phyloP scores from a whole-genome alignment of 2,329 filamentous ascomycete genomes.

The Ceratocystis eucalypticola region DNA sequence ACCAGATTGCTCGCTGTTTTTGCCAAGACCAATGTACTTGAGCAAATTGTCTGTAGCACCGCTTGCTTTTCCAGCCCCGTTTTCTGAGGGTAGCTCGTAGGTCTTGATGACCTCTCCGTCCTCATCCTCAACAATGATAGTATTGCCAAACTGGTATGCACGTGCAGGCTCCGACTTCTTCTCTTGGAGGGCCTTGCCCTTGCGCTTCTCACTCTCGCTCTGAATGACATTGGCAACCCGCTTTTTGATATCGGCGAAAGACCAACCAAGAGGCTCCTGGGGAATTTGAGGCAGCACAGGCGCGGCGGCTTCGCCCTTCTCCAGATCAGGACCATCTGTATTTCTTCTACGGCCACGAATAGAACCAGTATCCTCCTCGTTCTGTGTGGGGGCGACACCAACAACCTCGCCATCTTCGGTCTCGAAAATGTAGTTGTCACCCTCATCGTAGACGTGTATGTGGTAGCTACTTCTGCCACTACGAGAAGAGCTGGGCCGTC shows the following conservation, averaged over 20 bases:
- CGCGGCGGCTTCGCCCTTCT: constrained; percentile 20
- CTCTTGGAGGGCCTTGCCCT: constrained; percentile 41
- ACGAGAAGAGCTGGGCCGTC: constrained; percentile 22
- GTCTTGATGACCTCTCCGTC: constrained; percentile 78
- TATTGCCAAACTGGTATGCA: constrained; percentile 76
- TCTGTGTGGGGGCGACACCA: constrained; percentile 40
- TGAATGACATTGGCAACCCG: constrained; percentile 40
- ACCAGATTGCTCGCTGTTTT: constrained; percentile 20
- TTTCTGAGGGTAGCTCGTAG: constrained; percentile 55
- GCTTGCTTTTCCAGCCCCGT: constrained; percentile 21
- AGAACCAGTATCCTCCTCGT: constrained; percentile 23
- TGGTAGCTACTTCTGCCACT: constrained; percentile 21
- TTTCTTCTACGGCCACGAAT: neutral
- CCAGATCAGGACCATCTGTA: constrained; percentile 19
- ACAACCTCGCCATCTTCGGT: constrained; percentile 79
- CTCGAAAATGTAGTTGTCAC: constrained; percentile 65
- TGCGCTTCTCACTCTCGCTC: constrained; percentile 49
- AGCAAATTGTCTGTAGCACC: constrained; percentile 29
- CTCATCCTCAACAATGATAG: constrained; percentile 77
- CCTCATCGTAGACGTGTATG: constrained; percentile 68
- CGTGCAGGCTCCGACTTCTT: constrained; percentile 58
- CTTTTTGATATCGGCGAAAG: constrained; percentile 34
- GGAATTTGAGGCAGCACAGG: constrained; percentile 7
- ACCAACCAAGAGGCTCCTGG: constrained; percentile 23
- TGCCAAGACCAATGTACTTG: constrained; percentile 41